Conservation (phyloP, 2,329 filamentous ascomycete species). For the Dothidotthia symphoricarpi region DNA sequence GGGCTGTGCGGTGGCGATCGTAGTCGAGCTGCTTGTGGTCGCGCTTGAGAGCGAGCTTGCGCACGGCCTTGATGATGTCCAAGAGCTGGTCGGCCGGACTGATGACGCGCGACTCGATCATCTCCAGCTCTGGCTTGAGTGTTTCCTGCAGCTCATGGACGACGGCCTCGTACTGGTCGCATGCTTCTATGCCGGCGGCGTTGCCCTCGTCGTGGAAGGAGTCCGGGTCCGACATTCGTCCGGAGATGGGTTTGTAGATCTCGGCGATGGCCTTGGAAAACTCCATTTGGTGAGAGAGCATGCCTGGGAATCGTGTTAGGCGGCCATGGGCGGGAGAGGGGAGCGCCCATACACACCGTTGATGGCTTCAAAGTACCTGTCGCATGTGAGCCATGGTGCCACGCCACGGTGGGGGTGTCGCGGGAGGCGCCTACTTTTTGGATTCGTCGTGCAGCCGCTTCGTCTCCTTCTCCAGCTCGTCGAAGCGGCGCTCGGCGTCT, state of each 20-base stretch:
- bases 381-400: slow-evolving; percentile 19
- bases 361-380: slow-evolving; percentile 86
- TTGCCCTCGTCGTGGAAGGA: slow-evolving; percentile 80
- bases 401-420: background rate
- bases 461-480: slow-evolving; percentile 91
- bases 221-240: slow-evolving; percentile 88
- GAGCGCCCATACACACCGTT: slow-evolving; percentile 59
- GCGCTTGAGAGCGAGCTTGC: slow-evolving; percentile 83
- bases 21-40: slow-evolving; percentile 98
- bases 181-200: slow-evolving; percentile 87
- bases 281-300: slow-evolving; percentile 96
- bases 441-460: slow-evolving; percentile 97
- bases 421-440: slow-evolving; percentile 59
- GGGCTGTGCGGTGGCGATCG: slow-evolving; percentile 75
- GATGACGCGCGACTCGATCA: slow-evolving; percentile 92
- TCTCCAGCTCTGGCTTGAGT: slow-evolving; percentile 87
- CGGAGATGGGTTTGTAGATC: slow-evolving; percentile 97
- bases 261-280: slow-evolving; percentile 96
- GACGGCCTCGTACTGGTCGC: slow-evolving; percentile 91
- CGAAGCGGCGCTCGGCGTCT: slow-evolving; percentile 89
- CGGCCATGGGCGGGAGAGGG: background rate
- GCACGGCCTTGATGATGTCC: slow-evolving; percentile 92
- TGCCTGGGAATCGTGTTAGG: slow-evolving; percentile 55
- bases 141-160: slow-evolving; percentile 88
- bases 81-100: slow-evolving; percentile 89